Percentiles rank a stretch among this genome's conserved stretches.
These are phyloP conservation scores for Venturia nashicola DNA, from an alignment of 2,329 filamentous ascomycete species.

Conservation along the genomic window DNA sequence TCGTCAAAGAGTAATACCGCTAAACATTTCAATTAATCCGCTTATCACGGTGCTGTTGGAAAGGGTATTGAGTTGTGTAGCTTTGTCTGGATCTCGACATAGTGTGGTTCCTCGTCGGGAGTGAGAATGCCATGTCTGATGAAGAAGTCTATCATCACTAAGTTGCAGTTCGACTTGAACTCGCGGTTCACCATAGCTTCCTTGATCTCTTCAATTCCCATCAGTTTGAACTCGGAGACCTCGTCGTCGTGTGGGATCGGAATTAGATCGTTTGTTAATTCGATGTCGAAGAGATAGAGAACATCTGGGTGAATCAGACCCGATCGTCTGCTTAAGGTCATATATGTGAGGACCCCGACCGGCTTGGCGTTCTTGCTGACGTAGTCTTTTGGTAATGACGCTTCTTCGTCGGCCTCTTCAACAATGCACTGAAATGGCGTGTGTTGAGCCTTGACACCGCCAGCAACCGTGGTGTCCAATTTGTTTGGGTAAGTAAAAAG, in stretches of 20 bases:
- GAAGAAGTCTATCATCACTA: slow-evolving; percentile 23
- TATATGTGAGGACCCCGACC: slow-evolving; percentile 15
- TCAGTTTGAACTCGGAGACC: slow-evolving; percentile 20
- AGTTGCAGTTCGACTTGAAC: slow-evolving; percentile 22
- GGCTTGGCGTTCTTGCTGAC: slow-evolving; percentile 12
- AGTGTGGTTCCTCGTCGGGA: slow-evolving; percentile 18
- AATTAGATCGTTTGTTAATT: slow-evolving; percentile 15
- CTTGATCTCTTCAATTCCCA: slow-evolving; percentile 17
- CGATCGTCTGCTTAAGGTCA: slow-evolving; percentile 9
- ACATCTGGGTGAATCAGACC: slow-evolving; percentile 20
- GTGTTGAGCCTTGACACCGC: slow-evolving; percentile 14
- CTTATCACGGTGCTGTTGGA: slow-evolving; percentile 8
- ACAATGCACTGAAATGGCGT: slow-evolving; percentile 17
- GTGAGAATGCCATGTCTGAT: slow-evolving; percentile 21
- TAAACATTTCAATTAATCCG: no score
- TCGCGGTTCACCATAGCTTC: slow-evolving; percentile 15
- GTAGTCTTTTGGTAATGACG: slow-evolving; percentile 14
- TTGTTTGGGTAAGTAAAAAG: slow-evolving; percentile 22
- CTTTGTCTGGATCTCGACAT: slow-evolving; percentile 19
- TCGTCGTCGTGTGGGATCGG: slow-evolving; percentile 19
- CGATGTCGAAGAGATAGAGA: slow-evolving; percentile 23
- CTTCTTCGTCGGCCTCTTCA: slow-evolving; percentile 19
- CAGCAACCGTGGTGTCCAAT: slow-evolving; percentile 19
- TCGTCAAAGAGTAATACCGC: not conserved
- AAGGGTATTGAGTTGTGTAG: slow-evolving; percentile 17